Conservation (phyloP, 106 monocot species). For the Allium sativum region DNA sequence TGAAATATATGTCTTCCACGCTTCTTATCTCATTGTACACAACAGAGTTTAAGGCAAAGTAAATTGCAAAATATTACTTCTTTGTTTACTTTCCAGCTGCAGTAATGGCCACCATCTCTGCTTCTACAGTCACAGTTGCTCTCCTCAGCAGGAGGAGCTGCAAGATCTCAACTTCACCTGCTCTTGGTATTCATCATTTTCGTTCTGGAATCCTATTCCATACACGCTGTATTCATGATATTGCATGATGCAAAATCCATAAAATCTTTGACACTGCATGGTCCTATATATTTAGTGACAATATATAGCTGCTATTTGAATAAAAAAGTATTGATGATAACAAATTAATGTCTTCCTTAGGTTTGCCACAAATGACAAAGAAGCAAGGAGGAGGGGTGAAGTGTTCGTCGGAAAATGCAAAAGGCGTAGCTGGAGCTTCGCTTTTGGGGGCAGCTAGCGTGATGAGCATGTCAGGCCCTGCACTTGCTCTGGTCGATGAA, state of each 20-base stretch:
- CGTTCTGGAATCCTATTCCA: no score
- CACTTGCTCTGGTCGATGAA: constrained; percentile 47
- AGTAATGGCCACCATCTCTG: constrained; percentile 24
- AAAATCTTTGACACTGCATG: no score
- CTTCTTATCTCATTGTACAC: background rate
- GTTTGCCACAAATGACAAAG: constrained; percentile 22
- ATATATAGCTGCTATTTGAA: no score
- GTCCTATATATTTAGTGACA: no score
- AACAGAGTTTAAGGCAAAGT: background rate
- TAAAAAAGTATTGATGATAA: no score
- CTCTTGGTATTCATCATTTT: no score
- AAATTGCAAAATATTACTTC: no score
- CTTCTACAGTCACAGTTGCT: background rate
- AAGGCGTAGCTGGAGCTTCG: constrained; percentile 1
- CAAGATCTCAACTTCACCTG: no score
- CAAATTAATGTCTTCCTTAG: constrained; percentile 5
- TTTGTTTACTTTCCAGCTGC: background rate
- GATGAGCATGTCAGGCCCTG: constrained; percentile 15
- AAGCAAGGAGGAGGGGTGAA: constrained; percentile 14
- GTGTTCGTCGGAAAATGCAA: constrained; percentile 14
- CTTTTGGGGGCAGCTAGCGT: constrained; percentile 16
- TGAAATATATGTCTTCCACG: constrained; percentile 3
- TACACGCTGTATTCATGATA: no score
- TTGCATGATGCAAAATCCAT: no score
- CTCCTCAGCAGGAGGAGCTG: no score